These are phyloP conservation scores for Talaromyces funiculosus DNA, from an alignment of 2,329 filamentous ascomycete species.

Conservation along the genomic window DNA sequence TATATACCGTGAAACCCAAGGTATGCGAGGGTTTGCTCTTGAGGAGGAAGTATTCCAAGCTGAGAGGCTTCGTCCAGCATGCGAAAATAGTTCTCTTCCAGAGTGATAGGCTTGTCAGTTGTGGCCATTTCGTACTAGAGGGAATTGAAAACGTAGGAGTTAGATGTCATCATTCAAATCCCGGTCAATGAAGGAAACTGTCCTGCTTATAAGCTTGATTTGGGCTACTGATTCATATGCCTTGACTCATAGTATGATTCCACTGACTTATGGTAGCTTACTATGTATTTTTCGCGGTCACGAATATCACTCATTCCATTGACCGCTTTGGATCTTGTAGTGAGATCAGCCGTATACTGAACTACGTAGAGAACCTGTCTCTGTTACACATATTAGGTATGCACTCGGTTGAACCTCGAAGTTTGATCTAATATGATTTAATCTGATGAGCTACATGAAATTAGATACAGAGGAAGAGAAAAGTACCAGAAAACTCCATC, in stretches of 20 bases:
- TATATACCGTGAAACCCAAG: too few relatives aligned
- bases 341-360: background rate
- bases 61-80: background rate
- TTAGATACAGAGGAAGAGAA: background rate
- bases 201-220: background rate
- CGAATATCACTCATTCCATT: too few relatives aligned
- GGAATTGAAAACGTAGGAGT: background rate
- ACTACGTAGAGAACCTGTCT: background rate
- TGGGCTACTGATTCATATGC: background rate
- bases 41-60: background rate
- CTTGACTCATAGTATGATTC: background rate
- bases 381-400: background rate
- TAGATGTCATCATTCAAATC: background rate
- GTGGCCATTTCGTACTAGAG: background rate
- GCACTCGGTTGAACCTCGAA: background rate
- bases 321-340: background rate
- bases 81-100: background rate
- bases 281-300: too few relatives aligned
- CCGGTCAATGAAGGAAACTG: background rate
- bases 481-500: background rate
- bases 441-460: background rate
- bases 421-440: background rate
- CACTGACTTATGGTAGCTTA: too few relatives aligned
- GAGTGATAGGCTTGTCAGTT: background rate
- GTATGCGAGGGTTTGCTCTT: background rate